phyloP scores from a whole-genome alignment of 352 stramenopile genomes.

The Phytophthora pseudosyringae region DNA sequence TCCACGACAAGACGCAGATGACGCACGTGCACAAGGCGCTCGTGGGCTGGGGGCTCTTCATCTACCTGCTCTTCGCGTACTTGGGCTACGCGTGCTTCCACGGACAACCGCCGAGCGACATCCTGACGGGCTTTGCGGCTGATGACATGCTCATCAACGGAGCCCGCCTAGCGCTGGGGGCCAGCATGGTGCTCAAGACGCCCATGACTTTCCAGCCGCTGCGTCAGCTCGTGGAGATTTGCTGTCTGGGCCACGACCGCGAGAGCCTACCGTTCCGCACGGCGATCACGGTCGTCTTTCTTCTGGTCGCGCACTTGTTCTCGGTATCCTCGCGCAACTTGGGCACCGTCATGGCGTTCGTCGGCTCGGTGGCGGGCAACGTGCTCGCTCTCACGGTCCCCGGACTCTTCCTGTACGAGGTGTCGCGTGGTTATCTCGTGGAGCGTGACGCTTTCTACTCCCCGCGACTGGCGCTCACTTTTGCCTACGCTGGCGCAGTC shows the following conservation, averaged over 20 bases:
- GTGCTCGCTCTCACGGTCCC: slow-evolving; percentile 75
- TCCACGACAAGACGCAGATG: slow-evolving; percentile 76
- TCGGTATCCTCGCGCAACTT: slow-evolving; percentile 69
- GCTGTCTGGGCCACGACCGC: slow-evolving; percentile 71
- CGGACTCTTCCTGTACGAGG: slow-evolving; percentile 79
- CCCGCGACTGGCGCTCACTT: slow-evolving; percentile 53
- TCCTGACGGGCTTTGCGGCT: slow-evolving; percentile 74
- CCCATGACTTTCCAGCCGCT: slow-evolving; percentile 89
- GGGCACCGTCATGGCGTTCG: slow-evolving; percentile 78
- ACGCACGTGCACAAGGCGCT: slow-evolving; percentile 72
- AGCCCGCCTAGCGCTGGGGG: slow-evolving; percentile 70
- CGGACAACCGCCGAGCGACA: slow-evolving; percentile 83
- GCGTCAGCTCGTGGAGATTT: slow-evolving; percentile 77
- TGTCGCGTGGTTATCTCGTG: slow-evolving; percentile 61
- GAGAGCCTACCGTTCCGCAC: slow-evolving; percentile 75
- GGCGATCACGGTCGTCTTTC: slow-evolving; percentile 71
- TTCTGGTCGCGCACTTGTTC: slow-evolving; percentile 68
- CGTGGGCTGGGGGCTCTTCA: slow-evolving; percentile 52
- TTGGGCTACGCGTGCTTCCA: slow-evolving; percentile 84
- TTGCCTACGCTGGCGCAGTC: slow-evolving; percentile 54
- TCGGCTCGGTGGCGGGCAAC: slow-evolving; percentile 76
- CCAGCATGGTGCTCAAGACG: slow-evolving; percentile 84
- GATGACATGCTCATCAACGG: slow-evolving; percentile 83
- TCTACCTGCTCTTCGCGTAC: slow-evolving; percentile 72
- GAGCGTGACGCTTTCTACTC: slow-evolving; percentile 61